Evolutionary conservation across 768 basidiomycete genomes (phyloP).

Genomic region (Stropharia rugosoannulata): DNA sequence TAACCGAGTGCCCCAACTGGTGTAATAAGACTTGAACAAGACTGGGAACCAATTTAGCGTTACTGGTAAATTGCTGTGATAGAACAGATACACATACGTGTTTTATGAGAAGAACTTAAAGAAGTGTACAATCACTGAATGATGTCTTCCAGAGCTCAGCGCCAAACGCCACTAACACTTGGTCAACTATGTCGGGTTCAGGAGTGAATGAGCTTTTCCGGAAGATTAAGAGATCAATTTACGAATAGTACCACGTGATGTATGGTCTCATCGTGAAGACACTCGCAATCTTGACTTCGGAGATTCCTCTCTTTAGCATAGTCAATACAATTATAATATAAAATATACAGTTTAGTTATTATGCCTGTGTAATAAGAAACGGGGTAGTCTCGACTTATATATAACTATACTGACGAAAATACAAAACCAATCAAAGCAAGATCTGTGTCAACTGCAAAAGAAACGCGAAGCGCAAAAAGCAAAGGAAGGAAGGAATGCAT

Average conservation of each 20-base stretch:
- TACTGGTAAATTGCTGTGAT: no score
- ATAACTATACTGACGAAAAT: conserved; percentile 8
- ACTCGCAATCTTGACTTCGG: background rate
- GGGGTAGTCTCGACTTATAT: conserved; percentile 3
- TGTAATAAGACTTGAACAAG: no score
- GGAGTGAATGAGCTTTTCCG: background rate
- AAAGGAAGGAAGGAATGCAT: background rate
- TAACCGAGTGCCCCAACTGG: no score
- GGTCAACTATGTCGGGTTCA: background rate
- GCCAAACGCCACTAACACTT: background rate
- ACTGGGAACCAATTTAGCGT: no score
- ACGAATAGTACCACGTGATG: background rate
- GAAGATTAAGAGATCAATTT: background rate
- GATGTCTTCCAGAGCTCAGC: no score
- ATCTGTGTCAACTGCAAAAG: background rate
- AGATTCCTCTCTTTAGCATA: background rate
- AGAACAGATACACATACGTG: no score
- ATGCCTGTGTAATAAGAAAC: conserved; percentile 4
- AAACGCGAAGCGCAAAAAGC: background rate
- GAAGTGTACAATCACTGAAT: no score
- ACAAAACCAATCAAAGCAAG: background rate
- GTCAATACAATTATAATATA: no score
- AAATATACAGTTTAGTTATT: background rate
- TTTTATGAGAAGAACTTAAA: no score
- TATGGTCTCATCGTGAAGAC: no score